These are phyloP conservation scores for Pseudocercospora eumusae DNA, from an alignment of 2,329 filamentous ascomycete genomes.

Conservation along the genomic window DNA sequence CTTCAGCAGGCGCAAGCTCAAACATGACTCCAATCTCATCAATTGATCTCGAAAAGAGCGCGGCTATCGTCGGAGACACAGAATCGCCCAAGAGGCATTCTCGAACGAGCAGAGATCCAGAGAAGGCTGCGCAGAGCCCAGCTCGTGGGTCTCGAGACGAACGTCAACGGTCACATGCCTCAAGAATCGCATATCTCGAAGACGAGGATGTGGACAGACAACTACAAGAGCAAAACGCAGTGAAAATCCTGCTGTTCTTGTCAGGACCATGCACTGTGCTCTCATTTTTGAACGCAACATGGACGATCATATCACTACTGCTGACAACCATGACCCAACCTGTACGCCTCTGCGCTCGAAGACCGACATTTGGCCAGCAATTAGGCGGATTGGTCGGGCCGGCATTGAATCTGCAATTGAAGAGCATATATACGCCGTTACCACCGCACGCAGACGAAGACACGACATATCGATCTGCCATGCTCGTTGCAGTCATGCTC, in stretches of 20 bases:
- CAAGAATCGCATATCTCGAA: slow-evolving; percentile 30
- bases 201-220: slow-evolving; percentile 43
- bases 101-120: slow-evolving; percentile 29
- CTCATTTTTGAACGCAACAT: slow-evolving; percentile 56
- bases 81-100: slow-evolving; percentile 20
- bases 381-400: slow-evolving; percentile 56
- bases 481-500: slow-evolving; percentile 56
- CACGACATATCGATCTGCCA: slow-evolving; percentile 44
- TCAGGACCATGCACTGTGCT: slow-evolving; percentile 57
- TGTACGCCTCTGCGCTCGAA: slow-evolving; percentile 55
- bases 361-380: slow-evolving; percentile 52
- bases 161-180: slow-evolving; percentile 14
- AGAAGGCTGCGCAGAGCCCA: slow-evolving; percentile 30
- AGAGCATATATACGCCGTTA: slow-evolving; percentile 49
- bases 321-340: slow-evolving; percentile 56
- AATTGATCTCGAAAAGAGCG: slow-evolving; percentile 38
- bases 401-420: slow-evolving; percentile 54
- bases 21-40: slow-evolving; percentile 34
- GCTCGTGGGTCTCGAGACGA: slow-evolving; percentile 18
- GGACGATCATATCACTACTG: slow-evolving; percentile 55
- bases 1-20: slow-evolving; percentile 31
- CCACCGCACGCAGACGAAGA: slow-evolving; percentile 38
- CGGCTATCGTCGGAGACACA: slow-evolving; percentile 18
- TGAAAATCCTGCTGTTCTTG: slow-evolving; percentile 54
- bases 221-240: slow-evolving; percentile 47